Percentiles rank a stretch among this genome's conserved stretches.
Conservation (phyloP, 2,329 filamentous ascomycete species). For the Calonectria pauciramosa region DNA sequence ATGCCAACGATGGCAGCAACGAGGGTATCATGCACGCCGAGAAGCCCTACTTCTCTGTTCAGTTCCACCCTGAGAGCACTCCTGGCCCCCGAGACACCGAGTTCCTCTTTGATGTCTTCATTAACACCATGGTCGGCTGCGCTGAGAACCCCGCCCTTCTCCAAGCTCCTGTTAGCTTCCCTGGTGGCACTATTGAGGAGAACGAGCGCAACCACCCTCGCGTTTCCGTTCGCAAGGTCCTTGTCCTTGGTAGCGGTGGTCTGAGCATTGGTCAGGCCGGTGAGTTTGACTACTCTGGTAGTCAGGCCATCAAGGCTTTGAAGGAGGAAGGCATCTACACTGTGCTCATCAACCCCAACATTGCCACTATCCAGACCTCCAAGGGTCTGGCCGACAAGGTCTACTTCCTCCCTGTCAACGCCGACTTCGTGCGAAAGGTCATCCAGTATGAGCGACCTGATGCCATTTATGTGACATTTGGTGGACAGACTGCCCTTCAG, state of each 20-base stretch:
- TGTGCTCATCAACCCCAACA: slow-evolving; percentile 98
- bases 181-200: slow-evolving; percentile 84
- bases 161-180: slow-evolving; percentile 83
- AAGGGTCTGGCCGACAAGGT: slow-evolving; percentile 98
- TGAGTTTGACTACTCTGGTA: slow-evolving; percentile 99
- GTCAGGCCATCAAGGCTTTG: slow-evolving; percentile 97
- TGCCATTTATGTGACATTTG: slow-evolving; percentile 97
- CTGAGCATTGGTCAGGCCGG: slow-evolving; percentile 97
- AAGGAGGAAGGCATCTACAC: slow-evolving; percentile 99
- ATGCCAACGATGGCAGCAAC: slow-evolving; percentile 98
- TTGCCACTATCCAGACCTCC: slow-evolving; percentile 98
- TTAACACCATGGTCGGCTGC: slow-evolving; percentile 83
- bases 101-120: slow-evolving; percentile 97
- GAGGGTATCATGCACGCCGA: slow-evolving; percentile 92
- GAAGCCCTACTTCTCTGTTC: slow-evolving; percentile 98
- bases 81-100: slow-evolving; percentile 96
- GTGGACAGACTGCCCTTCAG: slow-evolving; percentile 95
- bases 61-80: slow-evolving; percentile 98
- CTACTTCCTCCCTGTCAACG: slow-evolving; percentile 97
- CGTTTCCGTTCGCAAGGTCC: slow-evolving; percentile 91
- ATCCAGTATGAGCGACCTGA: slow-evolving; percentile 95
- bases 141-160: slow-evolving; percentile 77
- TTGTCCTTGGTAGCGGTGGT: slow-evolving; percentile 94
- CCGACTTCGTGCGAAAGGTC: slow-evolving; percentile 97
- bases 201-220: slow-evolving; percentile 83